Conservation (phyloP, 179 eudicot genomes). For the Beta lomatogona region DNA sequence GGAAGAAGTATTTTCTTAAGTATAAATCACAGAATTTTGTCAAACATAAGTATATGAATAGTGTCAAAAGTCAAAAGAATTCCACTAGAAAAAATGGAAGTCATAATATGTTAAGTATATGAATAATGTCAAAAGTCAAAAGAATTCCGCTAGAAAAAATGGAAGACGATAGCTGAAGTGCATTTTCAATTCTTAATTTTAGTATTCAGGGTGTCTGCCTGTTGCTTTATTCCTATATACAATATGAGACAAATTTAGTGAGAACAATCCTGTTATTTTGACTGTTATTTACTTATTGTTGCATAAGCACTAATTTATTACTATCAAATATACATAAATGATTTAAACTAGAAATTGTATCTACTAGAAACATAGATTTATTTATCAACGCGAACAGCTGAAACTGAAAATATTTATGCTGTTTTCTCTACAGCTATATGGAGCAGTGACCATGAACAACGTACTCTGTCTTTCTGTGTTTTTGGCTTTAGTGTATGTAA, state of each 20-base stretch:
- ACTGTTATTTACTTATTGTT: neutral
- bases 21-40: too few species aligned
- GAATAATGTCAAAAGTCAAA: too few species aligned
- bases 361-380: neutral
- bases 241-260: neutral
- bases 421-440: constrained; percentile 64
- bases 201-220: neutral
- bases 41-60: too few species aligned
- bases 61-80: too few species aligned
- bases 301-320: neutral
- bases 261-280: neutral
- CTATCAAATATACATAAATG: neutral
- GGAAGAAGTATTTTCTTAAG: too few species aligned
- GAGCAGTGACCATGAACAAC: constrained; percentile 94
- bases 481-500: constrained; percentile 69
- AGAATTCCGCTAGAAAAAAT: too few species aligned
- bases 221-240: neutral
- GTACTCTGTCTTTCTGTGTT: constrained; percentile 80
- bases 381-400: neutral
- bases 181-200: neutral
- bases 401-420: neutral
- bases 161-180: neutral
- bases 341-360: neutral
- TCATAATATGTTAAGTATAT: too few species aligned
- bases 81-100: too few species aligned